These are phyloP conservation scores for Erigeron canadensis DNA, from an alignment of 129 eudicot genomes.

Conservation along the genomic window DNA sequence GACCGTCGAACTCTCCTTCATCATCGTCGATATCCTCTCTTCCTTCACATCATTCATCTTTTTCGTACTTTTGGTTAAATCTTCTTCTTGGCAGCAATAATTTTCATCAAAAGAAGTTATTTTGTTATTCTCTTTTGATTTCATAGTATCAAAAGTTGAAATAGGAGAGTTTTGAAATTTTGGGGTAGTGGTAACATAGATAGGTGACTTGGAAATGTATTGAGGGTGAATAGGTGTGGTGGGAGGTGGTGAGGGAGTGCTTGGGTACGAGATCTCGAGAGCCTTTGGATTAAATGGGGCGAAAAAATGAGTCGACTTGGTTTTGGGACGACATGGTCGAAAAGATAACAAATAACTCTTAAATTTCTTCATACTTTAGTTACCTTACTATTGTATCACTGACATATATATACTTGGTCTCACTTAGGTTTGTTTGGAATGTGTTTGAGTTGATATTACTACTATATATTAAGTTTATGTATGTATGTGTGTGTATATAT, in stretches of 20 bases:
- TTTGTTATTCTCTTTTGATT: not conserved
- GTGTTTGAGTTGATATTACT: not conserved
- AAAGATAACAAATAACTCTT: conserved; percentile 39
- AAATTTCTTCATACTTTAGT: conserved; percentile 31
- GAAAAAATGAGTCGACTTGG: conserved; percentile 27
- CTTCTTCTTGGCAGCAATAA: conserved; percentile 23
- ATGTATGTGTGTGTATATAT: conserved; percentile 3
- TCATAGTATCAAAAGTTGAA: conserved; percentile 5
- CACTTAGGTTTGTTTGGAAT: not conserved
- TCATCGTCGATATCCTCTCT: conserved; percentile 39
- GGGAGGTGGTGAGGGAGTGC: conserved; percentile 53
- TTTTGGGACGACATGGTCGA: conserved; percentile 43
- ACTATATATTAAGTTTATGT: not conserved
- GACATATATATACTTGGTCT: not conserved
- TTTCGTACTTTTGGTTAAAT: not conserved
- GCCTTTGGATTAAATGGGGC: conserved; percentile 50
- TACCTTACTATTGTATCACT: not conserved
- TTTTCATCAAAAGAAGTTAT: conserved; percentile 26
- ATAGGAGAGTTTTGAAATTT: conserved; percentile 23
- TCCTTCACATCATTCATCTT: conserved; percentile 29
- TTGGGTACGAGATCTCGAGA: conserved; percentile 47
- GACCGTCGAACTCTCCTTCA: conserved; percentile 54
- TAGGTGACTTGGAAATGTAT: not conserved
- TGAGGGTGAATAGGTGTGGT: conserved; percentile 37
- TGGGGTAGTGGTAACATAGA: conserved; percentile 4